Base-by-base conservation (phyloP, 2,329 filamentous ascomycete genomes). In the Zymoseptoria brevis region DNA sequence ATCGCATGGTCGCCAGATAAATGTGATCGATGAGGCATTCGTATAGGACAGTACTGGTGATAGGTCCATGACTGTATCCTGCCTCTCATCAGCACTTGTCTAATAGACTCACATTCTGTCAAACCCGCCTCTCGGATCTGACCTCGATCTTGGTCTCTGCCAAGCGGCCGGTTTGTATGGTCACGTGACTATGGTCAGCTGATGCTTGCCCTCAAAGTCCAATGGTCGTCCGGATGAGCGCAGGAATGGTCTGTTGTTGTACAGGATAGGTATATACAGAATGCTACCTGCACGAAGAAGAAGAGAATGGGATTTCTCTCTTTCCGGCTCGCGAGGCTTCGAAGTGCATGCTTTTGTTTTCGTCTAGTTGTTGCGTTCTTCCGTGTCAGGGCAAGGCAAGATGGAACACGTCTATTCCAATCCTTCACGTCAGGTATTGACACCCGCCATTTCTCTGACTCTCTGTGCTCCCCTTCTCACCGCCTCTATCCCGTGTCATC, bases 251-350 rank as follows among this genome's bases (percentile, higher is more conserved):
- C 51, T 53, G 51, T 53, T 53, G 50, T 53, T 53, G 51, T 53
- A 53, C 51, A 53, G 51, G 22, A 26, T 26, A 29, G 51, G 19
- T 53, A 53, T 53, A 53, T 53, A 53, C 51, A 53, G n/a, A 26
- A 19, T 53, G 22, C 29, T 29, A 7, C 51, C 13, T 53, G 21
- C 13, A 22, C 51, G 29, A 19, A 30, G 6, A 13, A n/a, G 13
- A 45, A 7, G 35, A 45, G 16, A 45, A 0, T 11, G 35, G 16
- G 13, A 16, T 45, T n/a, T 1, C 13, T 45, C 16, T n/a, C 16
- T n/a, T n/a, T 45, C 35, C 16, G 13, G 13, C 4, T n/a, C 35
- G 13, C 35, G 6, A 45, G 16, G 35, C 13, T n/a, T 45, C 35
- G 35, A 45, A n/a, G 35, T 45, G 35, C 35, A 45, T 45, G 35